phyloP scores from a whole-genome alignment of 345 rosid genomes.

The Eucalyptus regnans region DNA sequence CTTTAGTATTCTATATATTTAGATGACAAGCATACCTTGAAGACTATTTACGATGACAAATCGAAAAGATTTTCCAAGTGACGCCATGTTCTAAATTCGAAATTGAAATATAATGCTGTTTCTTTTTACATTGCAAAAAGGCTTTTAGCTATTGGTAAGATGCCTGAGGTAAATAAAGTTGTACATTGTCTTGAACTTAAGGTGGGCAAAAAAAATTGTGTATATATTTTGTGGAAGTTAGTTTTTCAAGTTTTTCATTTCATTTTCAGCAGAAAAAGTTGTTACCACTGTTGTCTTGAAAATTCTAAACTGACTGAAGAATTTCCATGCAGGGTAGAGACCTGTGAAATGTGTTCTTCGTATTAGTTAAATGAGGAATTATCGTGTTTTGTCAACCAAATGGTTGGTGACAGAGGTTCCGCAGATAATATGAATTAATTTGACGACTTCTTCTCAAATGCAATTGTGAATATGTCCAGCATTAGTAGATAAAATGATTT shows the following conservation, averaged over 20 bases:
- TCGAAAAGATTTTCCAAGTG: background rate
- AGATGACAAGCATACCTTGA: background rate
- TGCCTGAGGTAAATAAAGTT: background rate
- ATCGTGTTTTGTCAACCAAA: background rate
- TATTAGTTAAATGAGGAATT: background rate
- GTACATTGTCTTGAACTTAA: background rate
- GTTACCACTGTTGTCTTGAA: background rate
- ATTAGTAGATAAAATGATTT: background rate
- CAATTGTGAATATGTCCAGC: background rate
- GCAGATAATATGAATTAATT: background rate
- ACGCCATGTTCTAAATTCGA: background rate
- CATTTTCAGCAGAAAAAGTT: background rate
- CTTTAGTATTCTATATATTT: background rate
- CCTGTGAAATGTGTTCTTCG: background rate
- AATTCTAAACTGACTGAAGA: background rate
- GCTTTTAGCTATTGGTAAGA: background rate
- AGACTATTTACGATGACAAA: background rate
- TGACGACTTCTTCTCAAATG: background rate
- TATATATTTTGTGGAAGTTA: background rate
- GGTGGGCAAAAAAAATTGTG: background rate
- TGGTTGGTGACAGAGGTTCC: background rate
- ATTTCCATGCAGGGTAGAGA: background rate
- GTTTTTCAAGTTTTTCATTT: background rate
- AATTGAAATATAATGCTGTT: background rate
- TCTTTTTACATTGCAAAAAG: background rate